phyloP scores from a whole-genome alignment of 139 green algal species.

The Chlamydomonas schloesseri region DNA sequence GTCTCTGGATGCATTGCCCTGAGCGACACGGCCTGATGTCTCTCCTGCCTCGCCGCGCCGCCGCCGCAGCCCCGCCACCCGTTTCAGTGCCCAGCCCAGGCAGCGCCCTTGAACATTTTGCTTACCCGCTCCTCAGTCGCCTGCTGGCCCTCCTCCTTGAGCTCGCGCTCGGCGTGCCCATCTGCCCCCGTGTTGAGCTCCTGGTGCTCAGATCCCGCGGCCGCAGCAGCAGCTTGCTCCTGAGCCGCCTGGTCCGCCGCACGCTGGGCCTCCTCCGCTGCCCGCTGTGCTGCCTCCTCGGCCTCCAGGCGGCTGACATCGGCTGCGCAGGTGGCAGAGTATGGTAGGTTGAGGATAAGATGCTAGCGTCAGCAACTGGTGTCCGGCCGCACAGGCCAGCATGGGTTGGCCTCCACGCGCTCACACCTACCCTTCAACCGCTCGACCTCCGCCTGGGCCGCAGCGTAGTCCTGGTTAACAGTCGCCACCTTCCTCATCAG shows the following conservation, averaged over 20 bases:
- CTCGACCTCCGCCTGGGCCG: slow-evolving; percentile 45
- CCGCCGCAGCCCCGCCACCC: not conserved
- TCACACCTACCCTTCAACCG: slow-evolving; percentile 40
- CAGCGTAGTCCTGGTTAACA: slow-evolving; percentile 52
- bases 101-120: no score
- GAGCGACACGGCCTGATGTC: no score
- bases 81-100: no score
- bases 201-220: not conserved
- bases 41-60: no score
- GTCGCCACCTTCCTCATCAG: slow-evolving; percentile 42
- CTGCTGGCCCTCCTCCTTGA: not conserved
- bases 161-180: not conserved
- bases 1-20: not conserved
- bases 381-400: no score
- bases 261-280: slow-evolving; percentile 15
- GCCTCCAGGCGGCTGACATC: slow-evolving; percentile 22
- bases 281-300: slow-evolving; percentile 27
- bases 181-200: not conserved
- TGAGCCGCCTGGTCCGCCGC: slow-evolving; percentile 6
- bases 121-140: slow-evolving; percentile 14
- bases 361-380: no score
- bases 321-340: no score
- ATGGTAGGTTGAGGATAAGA: no score
- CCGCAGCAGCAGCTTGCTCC: slow-evolving; percentile 9
- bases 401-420: not conserved